Evolutionary conservation across 2,329 filamentous ascomycete species (phyloP).

Genomic region (Pseudopithomyces maydicus): DNA sequence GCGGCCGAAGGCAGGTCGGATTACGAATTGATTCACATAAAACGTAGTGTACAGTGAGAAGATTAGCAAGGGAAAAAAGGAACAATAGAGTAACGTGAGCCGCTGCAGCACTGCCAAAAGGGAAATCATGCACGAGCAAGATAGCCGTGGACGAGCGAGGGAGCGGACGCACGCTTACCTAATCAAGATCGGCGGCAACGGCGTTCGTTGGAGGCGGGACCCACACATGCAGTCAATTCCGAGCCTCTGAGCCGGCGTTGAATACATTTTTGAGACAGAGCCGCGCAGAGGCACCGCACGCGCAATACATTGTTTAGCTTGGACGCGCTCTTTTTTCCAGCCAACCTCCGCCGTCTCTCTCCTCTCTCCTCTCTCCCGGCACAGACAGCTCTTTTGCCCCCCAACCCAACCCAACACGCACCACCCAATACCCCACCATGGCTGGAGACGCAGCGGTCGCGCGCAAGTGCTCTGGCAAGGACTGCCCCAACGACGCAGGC

Average conservation of each 20-base stretch:
- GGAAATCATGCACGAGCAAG: slow-evolving; percentile 2
- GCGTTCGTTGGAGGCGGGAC: slow-evolving; percentile 2
- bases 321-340: neutral
- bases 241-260: neutral
- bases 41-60: neutral
- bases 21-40: neutral
- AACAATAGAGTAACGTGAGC: slow-evolving; percentile 1
- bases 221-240: neutral
- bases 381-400: neutral
- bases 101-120: neutral
- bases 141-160: neutral
- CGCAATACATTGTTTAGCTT: neutral
- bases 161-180: neutral
- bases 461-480: slow-evolving; percentile 77
- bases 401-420: neutral
- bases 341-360: neutral
- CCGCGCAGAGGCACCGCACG: neutral
- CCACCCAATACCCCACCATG: slow-evolving; percentile 24
- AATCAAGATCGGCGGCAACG: slow-evolving; percentile 1
- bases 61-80: neutral
- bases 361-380: neutral
- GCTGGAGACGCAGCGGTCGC: slow-evolving; percentile 48
- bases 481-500: slow-evolving; percentile 86
- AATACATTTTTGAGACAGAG: neutral
- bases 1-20: slow-evolving; percentile 1